phyloP scores from a whole-genome alignment of 371 early-diverging fungal genomes.

The Mortierella sp. region DNA sequence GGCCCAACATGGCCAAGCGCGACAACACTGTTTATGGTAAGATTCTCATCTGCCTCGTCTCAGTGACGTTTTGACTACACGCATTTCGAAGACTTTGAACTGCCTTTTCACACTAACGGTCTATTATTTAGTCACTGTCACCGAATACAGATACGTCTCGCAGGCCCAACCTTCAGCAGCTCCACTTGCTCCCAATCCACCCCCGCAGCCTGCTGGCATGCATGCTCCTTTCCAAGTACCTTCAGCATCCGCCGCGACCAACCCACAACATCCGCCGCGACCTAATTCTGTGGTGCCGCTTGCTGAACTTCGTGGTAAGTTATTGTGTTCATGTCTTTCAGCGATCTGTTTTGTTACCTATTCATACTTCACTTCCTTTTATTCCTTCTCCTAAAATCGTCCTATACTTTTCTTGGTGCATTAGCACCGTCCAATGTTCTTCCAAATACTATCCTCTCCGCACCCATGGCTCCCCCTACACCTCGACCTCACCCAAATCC shows the following conservation, averaged over 20 bases:
- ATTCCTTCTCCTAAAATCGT: not conserved
- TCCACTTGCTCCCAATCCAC: not conserved
- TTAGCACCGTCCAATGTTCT: slow-evolving; percentile 8
- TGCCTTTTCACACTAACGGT: not conserved
- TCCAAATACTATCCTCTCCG: not conserved
- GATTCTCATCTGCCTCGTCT: no score
- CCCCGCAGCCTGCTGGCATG: not conserved
- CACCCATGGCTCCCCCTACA: not conserved
- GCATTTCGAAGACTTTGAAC: not conserved
- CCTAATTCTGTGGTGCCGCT: not conserved
- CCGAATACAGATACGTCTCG: slow-evolving; percentile 17
- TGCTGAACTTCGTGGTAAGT: slow-evolving; percentile 1
- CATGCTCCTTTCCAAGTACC: not conserved
- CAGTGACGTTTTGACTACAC: not conserved
- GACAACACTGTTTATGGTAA: slow-evolving; percentile 22
- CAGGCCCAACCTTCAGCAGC: not conserved
- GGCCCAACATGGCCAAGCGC: not conserved
- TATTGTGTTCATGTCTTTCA: not conserved
- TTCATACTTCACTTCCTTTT: not conserved
- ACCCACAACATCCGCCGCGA: not conserved
- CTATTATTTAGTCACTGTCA: slow-evolving; percentile 11
- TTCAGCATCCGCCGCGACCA: not conserved
- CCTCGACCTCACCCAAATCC: no score
- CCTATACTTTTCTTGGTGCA: not conserved
- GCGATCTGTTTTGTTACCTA: not conserved